Base-by-base conservation (phyloP, 768 basidiomycete species). In the Termitomyces sp. region DNA sequence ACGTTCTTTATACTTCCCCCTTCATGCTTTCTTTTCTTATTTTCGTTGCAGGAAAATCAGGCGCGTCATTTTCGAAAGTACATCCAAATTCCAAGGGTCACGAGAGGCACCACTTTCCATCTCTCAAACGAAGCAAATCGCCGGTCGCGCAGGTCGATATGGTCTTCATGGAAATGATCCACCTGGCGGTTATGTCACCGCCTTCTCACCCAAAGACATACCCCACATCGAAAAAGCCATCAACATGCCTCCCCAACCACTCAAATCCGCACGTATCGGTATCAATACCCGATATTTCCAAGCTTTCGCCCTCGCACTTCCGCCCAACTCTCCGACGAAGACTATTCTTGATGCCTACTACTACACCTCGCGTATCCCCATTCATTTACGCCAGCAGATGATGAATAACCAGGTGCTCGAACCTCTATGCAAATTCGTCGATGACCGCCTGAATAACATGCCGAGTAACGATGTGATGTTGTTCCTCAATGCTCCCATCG, bases 71-170 rank as follows among this genome's bases (percentile, higher is more conserved):
- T 69, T 70, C 14, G 63, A 69, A 49, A 70, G 81, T 1, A 73
- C 93, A 19, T 62, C 68, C 40, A 97, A 98, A 68, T 89, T 70
- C 60, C 77, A 88, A 56, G 87, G 87, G 17, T 65, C 62, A 17
- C 62, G 61, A 16, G 66, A 72, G 9, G 64, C 73, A 4, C 69
- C 71, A 0, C 76, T 98, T 5, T 83, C 89, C 0, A 69, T 80
- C 4, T 90, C 94, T 0, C 86, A 90, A 62, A 82, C 92, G 68
- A 97, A 97, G 69, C 96, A 98, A 69, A 97, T 98, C 46, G 95
- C 90, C 1, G 95, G 95, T 6, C 83, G 96, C 40, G 95, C 96
- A 0, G 96, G 95, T 12, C 88, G 96, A 2, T 98, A 83, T 68
- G 91, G 92, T 3, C 69, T 90, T 42, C 84, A 87, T 40, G 62